These are phyloP conservation scores for Blastomyces gilchristii DNA, from an alignment of 2,329 filamentous ascomycete species.

Conservation along the genomic window DNA sequence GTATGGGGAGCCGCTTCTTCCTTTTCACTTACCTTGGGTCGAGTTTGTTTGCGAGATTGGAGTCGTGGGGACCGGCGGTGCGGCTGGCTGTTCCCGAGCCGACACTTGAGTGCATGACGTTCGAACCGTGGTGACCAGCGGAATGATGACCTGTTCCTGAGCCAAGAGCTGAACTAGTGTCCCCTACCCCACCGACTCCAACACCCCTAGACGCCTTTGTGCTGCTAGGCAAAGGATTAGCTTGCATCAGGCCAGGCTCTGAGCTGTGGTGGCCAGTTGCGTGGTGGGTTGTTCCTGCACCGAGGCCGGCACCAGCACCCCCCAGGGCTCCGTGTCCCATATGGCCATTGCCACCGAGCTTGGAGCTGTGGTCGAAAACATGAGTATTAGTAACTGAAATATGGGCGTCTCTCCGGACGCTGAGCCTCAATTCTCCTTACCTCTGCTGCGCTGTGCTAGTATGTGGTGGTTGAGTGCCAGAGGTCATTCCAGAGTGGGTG, in stretches of 20 bases:
- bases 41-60: conserved; percentile 23
- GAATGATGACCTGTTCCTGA: conserved; percentile 11
- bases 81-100: conserved; percentile 12
- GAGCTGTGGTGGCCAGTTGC: conserved; percentile 36
- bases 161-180: conserved; percentile 6
- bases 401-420: not conserved
- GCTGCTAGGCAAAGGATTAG: not conserved
- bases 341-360: not conserved
- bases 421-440: not conserved
- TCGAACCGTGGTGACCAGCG: conserved; percentile 14
- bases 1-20: not conserved
- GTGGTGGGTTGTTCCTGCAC: conserved; percentile 11
- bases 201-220: not conserved
- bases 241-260: not conserved
- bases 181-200: not conserved
- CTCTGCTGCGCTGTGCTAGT: not conserved
- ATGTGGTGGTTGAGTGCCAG: conserved; percentile 22
- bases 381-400: not conserved
- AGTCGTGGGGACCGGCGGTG: conserved; percentile 15
- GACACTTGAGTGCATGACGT: not conserved
- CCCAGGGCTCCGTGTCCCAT: not conserved
- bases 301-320: not conserved
- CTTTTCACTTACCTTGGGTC: conserved; percentile 16
- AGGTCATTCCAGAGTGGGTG: not conserved
- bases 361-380: not conserved